These are phyloP conservation scores for Zizania palustris DNA, from an alignment of 202 grass and related monocot species.

Conservation along the genomic window DNA sequence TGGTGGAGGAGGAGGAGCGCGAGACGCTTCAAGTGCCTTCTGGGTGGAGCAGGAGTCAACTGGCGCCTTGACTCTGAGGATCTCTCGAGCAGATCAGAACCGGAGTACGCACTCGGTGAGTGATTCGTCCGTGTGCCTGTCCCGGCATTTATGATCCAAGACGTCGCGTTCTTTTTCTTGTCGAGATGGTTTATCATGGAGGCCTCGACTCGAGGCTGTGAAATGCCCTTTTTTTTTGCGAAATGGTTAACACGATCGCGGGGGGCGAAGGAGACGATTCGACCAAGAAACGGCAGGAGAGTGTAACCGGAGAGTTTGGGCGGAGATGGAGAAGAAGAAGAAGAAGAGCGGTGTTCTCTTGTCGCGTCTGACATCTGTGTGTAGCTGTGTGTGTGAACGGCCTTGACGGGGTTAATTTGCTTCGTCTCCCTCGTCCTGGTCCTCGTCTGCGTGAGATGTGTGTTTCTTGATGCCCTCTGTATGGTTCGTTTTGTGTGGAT, in stretches of 20 bases:
- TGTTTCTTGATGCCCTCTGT: constrained; percentile 25
- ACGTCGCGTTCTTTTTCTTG: background rate
- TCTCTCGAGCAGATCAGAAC: background rate
- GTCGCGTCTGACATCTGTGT: too few relatives aligned
- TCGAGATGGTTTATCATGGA: background rate
- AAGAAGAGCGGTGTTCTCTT: background rate
- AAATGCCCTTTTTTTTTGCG: too few relatives aligned
- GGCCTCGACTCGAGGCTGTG: background rate
- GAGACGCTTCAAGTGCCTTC: background rate
- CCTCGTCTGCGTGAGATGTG: constrained; percentile 1
- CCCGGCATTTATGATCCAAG: background rate
- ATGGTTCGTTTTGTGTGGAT: background rate
- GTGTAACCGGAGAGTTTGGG: background rate
- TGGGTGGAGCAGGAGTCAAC: background rate
- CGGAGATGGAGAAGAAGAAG: background rate
- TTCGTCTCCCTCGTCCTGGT: background rate
- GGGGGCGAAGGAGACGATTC: background rate
- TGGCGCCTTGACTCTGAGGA: background rate
- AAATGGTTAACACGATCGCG: background rate
- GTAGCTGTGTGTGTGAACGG: too few relatives aligned
- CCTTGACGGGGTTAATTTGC: constrained; percentile 10
- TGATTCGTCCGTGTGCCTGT: background rate
- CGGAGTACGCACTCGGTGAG: background rate
- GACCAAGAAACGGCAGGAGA: background rate
- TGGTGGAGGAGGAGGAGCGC: background rate